phyloP scores from a whole-genome alignment of 176 grass and related monocot genomes.

The Oryza meyeriana region DNA sequence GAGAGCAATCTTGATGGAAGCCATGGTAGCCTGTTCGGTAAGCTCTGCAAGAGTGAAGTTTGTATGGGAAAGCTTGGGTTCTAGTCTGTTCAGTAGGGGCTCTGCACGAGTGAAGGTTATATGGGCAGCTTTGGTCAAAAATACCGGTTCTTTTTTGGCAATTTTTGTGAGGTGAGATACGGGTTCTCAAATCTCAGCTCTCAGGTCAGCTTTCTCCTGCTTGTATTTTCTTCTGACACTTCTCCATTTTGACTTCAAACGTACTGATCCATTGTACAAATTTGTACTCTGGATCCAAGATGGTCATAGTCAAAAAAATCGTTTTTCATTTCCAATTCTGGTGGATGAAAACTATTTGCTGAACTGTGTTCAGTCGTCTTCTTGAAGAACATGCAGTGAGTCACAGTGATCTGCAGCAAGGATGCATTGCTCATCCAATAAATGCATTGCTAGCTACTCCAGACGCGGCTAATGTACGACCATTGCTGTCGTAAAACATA shows the following conservation, averaged over 20 bases:
- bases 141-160: neutral
- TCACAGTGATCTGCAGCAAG: too few species aligned
- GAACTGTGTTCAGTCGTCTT: neutral
- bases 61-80: neutral
- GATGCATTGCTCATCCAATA: too few species aligned
- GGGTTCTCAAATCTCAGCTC: neutral
- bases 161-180: neutral
- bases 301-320: neutral
- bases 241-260: neutral
- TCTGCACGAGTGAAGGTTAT: neutral
- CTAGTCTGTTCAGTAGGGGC: neutral
- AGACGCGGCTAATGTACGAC: too few species aligned
- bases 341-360: neutral
- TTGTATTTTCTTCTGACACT: neutral
- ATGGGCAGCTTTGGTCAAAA: neutral
- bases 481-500: too few species aligned
- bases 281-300: neutral
- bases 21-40: conserved; percentile 8
- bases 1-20: conserved; percentile 13
- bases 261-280: neutral
- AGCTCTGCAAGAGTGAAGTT: neutral
- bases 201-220: neutral
- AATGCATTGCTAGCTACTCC: too few species aligned
- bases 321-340: neutral
- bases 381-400: too few species aligned